Evolutionary conservation across 768 basidiomycete genomes (phyloP).

Genomic region (Boletus insuetus): DNA sequence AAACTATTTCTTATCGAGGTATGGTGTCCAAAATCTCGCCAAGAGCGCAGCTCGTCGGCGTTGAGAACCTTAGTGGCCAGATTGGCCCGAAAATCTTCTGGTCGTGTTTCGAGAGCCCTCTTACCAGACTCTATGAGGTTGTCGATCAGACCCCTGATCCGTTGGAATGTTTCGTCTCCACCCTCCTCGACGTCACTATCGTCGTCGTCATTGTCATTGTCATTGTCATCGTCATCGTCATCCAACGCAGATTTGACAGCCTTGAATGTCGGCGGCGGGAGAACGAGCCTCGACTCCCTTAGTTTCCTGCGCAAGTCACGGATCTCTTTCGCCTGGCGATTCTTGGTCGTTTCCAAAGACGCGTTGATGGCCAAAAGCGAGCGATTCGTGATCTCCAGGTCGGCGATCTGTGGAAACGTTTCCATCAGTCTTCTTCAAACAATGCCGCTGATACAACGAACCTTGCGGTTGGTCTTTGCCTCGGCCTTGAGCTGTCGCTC

Average conservation of each 20-base stretch:
- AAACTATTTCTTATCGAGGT: constrained; percentile 8
- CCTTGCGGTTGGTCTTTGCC: constrained; percentile 88
- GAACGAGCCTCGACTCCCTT: constrained; percentile 75
- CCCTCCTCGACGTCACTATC: constrained; percentile 40
- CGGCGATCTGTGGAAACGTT: constrained; percentile 65
- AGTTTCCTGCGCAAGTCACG: constrained; percentile 78
- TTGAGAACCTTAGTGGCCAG: constrained; percentile 65
- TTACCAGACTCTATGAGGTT: constrained; percentile 55
- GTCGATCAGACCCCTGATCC: constrained; percentile 65
- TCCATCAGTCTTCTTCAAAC: not conserved
- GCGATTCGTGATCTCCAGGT: constrained; percentile 86
- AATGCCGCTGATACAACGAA: constrained; percentile 28
- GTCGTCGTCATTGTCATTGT: constrained; percentile 37
- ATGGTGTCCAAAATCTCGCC: constrained; percentile 42
- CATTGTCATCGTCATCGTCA: constrained; percentile 39
- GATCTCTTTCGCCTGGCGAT: constrained; percentile 81
- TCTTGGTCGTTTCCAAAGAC: constrained; percentile 75
- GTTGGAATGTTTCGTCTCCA: constrained; percentile 57
- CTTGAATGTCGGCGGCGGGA: constrained; percentile 63
- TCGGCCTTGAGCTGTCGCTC: constrained; percentile 61
- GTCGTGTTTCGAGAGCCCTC: constrained; percentile 57
- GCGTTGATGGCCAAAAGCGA: constrained; percentile 85
- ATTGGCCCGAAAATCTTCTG: constrained; percentile 49
- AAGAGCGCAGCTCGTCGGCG: constrained; percentile 66
- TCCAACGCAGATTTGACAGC: constrained; percentile 51